Evolutionary conservation across 176 grass and related monocot species (phyloP), one percentile per base, ranked within the genome.

Genomic region (Tillandsia leiboldiana): DNA sequence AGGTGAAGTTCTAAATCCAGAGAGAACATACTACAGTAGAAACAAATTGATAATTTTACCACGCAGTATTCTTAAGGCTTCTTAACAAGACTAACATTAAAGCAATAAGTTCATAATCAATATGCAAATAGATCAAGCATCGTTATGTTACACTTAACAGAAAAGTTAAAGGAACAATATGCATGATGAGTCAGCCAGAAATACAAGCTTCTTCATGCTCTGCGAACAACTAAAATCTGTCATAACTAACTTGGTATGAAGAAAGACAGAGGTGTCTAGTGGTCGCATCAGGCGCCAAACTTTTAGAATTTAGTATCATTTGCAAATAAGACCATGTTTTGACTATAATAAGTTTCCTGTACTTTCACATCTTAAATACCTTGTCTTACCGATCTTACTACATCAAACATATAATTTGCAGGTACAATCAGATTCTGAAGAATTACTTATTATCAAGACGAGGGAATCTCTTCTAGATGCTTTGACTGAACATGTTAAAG

Each of bases 381-480:
- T 59, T 59, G 56, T 59, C 56, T 22, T 22, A 8, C 10, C 20
- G 56, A 9, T 59, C 22, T 17, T 9, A 10, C 22, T 15, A 23
- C 56, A 61, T 61, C 9, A 56, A 61, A 18, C 49, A 63, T n/a
- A 9, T 7, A 61, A 24, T 51, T 73, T 58, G 58, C 74, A 97
- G 86, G 89, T 97, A 68, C 93, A 92, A 92, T 83, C 73, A 71
- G 86, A 97, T 80, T 77, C 79, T 17, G 93, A 97, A 62, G 73
- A 90, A 68, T 69, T 92, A 70, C 86, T 97, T 59, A 92, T 96
- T 64, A 92, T 92, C 49, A 97, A 97, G 67, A 97, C 93, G 42
- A 92, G 89, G 70, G 86, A 92, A 66, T 85, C 93, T 51, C 93
- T 97, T 83, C 81, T 92, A 77, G 72, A 81, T 58, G 79, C 81